Conservation (phyloP, 2,329 filamentous ascomycete species). For the Colletotrichum endophyticum region DNA sequence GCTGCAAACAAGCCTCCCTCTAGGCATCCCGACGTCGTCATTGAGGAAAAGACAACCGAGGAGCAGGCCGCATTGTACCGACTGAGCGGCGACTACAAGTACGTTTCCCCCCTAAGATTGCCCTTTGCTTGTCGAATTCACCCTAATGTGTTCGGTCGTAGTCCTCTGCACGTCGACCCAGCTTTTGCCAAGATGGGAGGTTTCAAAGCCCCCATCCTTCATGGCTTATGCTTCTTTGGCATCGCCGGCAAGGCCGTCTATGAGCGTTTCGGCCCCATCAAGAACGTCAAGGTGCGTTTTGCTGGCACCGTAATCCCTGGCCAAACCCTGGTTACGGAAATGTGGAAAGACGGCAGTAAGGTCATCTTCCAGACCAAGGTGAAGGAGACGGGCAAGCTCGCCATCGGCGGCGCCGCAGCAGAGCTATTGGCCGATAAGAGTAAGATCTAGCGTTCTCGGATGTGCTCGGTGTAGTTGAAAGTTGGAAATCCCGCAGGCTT, state of each 20-base stretch:
- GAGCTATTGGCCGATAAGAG: slow-evolving; percentile 62
- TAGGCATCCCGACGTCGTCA: slow-evolving; percentile 78
- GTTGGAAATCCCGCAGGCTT: not conserved
- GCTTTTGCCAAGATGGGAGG: slow-evolving; percentile 93
- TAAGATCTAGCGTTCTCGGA: slow-evolving; percentile 26
- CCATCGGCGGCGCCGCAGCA: slow-evolving; percentile 80
- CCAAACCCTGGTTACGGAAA: slow-evolving; percentile 90
- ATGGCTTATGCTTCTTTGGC: slow-evolving; percentile 96
- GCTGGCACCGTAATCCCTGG: slow-evolving; percentile 85
- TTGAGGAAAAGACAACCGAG: slow-evolving; percentile 84
- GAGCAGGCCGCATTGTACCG: slow-evolving; percentile 95
- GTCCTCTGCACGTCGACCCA: slow-evolving; percentile 93
- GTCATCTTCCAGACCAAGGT: slow-evolving; percentile 88
- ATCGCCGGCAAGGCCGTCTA: slow-evolving; percentile 90
- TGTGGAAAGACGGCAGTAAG: slow-evolving; percentile 86
- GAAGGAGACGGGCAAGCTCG: slow-evolving; percentile 90
- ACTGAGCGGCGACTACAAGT: slow-evolving; percentile 91
- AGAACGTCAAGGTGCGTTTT: slow-evolving; percentile 93
- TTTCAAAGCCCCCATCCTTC: slow-evolving; percentile 92
- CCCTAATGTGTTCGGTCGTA: slow-evolving; percentile 25
- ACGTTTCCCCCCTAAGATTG: slow-evolving; percentile 25
- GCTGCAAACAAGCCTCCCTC: slow-evolving; percentile 79
- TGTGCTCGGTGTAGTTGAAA: not conserved
- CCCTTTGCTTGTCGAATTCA: not conserved
- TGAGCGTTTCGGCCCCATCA: slow-evolving; percentile 80